A percentile compares a stretch with the other conserved stretches of the same genome.
phyloP scores from a whole-genome alignment of 352 stramenopile species.

The Phytophthora rubi region DNA sequence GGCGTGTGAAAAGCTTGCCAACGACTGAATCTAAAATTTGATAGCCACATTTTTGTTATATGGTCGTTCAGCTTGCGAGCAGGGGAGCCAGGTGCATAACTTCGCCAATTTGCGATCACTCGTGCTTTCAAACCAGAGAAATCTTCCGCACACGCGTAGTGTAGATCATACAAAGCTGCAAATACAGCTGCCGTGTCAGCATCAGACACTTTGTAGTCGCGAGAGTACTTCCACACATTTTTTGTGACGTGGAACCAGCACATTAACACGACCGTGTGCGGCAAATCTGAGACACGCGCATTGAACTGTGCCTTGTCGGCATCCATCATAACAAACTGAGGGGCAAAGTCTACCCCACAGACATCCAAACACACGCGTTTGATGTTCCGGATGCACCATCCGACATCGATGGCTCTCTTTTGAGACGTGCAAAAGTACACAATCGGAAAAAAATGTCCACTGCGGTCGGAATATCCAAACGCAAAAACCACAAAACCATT shows the following conservation, averaged over 20 bases:
- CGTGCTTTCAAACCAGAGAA: not conserved
- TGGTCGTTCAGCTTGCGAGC: not conserved
- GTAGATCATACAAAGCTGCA: slow-evolving; percentile 7
- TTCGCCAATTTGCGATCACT: slow-evolving; percentile 4
- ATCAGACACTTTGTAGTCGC: not conserved
- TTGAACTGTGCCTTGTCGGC: slow-evolving; percentile 10
- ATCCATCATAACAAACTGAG: not conserved
- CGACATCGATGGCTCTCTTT: slow-evolving; percentile 5
- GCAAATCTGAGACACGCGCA: slow-evolving; percentile 2
- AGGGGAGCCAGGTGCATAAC: not conserved
- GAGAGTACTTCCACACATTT: slow-evolving; percentile 12
- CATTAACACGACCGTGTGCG: not conserved
- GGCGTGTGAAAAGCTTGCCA: slow-evolving; percentile 13
- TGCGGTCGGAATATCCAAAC: slow-evolving; percentile 6
- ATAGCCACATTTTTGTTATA: not conserved
- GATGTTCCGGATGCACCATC: not conserved
- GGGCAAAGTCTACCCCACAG: not conserved
- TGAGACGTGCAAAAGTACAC: slow-evolving; percentile 4
- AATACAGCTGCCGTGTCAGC: slow-evolving; percentile 5
- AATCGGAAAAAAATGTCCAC: slow-evolving; percentile 1
- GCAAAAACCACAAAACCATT: slow-evolving; percentile 7
- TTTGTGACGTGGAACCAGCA: slow-evolving; percentile 14
- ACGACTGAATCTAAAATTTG: not conserved
- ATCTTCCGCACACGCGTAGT: not conserved
- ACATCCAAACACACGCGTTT: not conserved